Conservation (phyloP, 2,329 filamentous ascomycete species). For the Colletotrichum horii region DNA sequence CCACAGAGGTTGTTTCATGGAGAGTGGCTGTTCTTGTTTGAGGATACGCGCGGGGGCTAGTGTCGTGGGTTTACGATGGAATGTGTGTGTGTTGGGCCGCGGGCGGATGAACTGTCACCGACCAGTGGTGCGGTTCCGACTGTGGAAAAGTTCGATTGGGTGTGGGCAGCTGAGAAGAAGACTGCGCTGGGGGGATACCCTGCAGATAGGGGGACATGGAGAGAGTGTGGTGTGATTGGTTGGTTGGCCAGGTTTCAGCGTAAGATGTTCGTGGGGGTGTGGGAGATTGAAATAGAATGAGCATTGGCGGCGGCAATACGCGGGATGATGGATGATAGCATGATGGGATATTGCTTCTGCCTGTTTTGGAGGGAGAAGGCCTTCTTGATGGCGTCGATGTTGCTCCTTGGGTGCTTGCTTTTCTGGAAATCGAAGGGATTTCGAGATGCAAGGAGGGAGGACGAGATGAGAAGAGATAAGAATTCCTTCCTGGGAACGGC, state of each 20-base stretch:
- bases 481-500: not conserved
- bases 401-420: not conserved
- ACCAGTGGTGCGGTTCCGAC: not conserved
- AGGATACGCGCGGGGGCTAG: not conserved
- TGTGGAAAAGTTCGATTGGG: not conserved
- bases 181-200: not conserved
- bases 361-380: not conserved
- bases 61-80: not conserved
- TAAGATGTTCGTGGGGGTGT: not conserved
- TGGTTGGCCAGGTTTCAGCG: slow-evolving; percentile 1
- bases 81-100: not conserved
- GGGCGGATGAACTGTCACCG: not conserved
- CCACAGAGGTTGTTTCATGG: not conserved
- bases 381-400: not conserved
- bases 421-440: not conserved
- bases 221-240: not conserved
- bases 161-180: not conserved
- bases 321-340: not conserved
- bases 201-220: not conserved
- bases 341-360: not conserved
- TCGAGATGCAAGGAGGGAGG: not conserved
- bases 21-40: not conserved
- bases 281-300: not conserved
- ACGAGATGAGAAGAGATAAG: not conserved
- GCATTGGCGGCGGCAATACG: not conserved